A percentile compares a stretch with the other conserved stretches of the same genome.
These are phyloP conservation scores for Populus pruinosa DNA, from an alignment of 345 rosid genomes.

Conservation along the genomic window DNA sequence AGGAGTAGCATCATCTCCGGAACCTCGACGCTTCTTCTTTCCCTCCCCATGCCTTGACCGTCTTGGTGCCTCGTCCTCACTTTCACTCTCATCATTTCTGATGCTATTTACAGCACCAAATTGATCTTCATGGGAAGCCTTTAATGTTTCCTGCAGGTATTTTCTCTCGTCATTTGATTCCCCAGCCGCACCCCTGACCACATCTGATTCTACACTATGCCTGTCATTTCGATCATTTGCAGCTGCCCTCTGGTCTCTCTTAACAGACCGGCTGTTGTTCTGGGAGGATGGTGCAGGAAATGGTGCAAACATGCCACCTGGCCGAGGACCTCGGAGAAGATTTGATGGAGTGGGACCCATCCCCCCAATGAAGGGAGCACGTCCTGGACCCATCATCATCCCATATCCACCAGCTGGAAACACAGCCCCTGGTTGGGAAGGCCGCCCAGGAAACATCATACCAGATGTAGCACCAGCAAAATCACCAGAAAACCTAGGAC, in stretches of 20 bases:
- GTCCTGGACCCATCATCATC: constrained; percentile 92
- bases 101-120: constrained; percentile 46
- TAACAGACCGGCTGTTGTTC: constrained; percentile 40
- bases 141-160: constrained; percentile 41
- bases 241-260: constrained; percentile 48
- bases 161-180: constrained; percentile 41
- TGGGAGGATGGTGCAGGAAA: constrained; percentile 43
- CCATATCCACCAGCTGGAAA: constrained; percentile 86
- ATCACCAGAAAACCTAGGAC: constrained; percentile 89
- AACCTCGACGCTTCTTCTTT: constrained; percentile 43
- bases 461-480: constrained; percentile 72
- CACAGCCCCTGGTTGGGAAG: constrained; percentile 69
- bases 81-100: constrained; percentile 75
- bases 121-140: constrained; percentile 44
- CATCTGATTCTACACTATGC: constrained; percentile 44
- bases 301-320: constrained; percentile 52
- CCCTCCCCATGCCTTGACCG: constrained; percentile 95
- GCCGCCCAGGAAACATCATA: constrained; percentile 95
- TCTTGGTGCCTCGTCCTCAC: constrained; percentile 95
- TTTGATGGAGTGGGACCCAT: constrained; percentile 52
- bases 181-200: constrained; percentile 39
- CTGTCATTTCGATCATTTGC: constrained; percentile 40
- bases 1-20: constrained; percentile 18
- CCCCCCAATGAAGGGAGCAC: constrained; percentile 78
- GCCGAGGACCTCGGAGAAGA: constrained; percentile 54